Evolutionary conservation across 305 asterid species (phyloP), one percentile per base, ranked within the genome.

Genomic region (Fraxinus albicans): DNA sequence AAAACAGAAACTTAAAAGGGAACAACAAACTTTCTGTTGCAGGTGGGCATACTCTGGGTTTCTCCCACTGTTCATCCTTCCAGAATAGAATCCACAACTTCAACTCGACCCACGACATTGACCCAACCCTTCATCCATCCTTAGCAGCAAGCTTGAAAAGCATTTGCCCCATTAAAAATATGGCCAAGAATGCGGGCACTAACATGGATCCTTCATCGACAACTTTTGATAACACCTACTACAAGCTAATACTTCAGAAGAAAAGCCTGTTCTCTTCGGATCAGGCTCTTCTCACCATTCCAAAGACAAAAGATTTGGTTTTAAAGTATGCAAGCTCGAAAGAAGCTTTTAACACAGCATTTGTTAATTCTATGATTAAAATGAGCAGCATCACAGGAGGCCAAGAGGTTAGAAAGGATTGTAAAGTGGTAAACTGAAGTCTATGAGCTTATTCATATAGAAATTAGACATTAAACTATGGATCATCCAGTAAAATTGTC

Each of bases 31-130:
- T 21, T 27, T 17, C 17, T 8, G 6, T 80, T 58, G 77, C 87
- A 88, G 90, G 91, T 79, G 91, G 91, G 3, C 91, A 89, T 78
- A 89, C 89, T 0, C 79, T 89, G 9, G 91, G 91, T 10, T 89
- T 89, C 53, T 84, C 91, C 17, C 90, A 89, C 13, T 87, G 91
- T 40, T 87, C 90, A 42, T 89, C 91, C 17, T 89, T 89, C 84
- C 84, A 80, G 27, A 89, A 83, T 27, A 81, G 92, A 80, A 81
- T 89, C 86, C 89, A 86, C 81, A 81, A 81, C 8, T 89, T 89
- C 31, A 86, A 77, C 42, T 53, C 21, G 7, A 84, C 79, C 4
- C 83, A 79, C 0, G 87, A 83, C 13, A 79, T 89, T 13, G 92
- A 89, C 75, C 92, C 92, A 67, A 77, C 90, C 6, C 50, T 87